phyloP scores from a whole-genome alignment of 805 yeast species.

The Teunomyces gatunensis region DNA sequence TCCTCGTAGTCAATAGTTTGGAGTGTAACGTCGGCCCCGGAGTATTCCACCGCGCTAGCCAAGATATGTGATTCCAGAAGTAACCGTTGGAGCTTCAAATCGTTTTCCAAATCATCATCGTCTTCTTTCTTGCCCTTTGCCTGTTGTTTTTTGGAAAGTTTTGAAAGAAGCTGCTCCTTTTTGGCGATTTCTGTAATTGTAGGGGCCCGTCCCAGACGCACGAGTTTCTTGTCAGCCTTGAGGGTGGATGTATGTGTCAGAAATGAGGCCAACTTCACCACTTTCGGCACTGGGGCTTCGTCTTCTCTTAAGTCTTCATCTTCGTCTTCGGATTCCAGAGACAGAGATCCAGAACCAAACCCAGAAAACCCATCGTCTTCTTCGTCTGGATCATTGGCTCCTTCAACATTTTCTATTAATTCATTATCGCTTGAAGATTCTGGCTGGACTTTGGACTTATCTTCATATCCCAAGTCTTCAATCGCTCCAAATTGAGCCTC shows the following conservation, averaged over 20 bases:
- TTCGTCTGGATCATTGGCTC: slow-evolving; percentile 11
- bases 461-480: slow-evolving; percentile 53
- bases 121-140: slow-evolving; percentile 38
- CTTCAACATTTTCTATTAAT: slow-evolving; percentile 20
- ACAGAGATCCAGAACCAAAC: background rate
- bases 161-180: slow-evolving; percentile 21
- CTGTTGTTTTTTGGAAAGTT: slow-evolving; percentile 34
- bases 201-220: slow-evolving; percentile 62
- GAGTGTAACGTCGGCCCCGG: slow-evolving; percentile 69
- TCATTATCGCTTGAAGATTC: slow-evolving; percentile 10
- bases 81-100: slow-evolving; percentile 68
- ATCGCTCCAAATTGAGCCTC: slow-evolving; percentile 64
- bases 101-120: slow-evolving; percentile 59
- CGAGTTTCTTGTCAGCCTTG: slow-evolving; percentile 49
- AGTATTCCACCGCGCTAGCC: slow-evolving; percentile 39
- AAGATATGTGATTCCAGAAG: slow-evolving; percentile 70
- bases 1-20: slow-evolving; percentile 59
- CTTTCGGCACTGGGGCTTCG: slow-evolving; percentile 33
- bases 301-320: slow-evolving; percentile 15
- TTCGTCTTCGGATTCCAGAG: slow-evolving; percentile 11
- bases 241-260: slow-evolving; percentile 21
- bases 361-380: slow-evolving; percentile 6
- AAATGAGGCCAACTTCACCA: slow-evolving; percentile 44
- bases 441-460: slow-evolving; percentile 26
- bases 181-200: slow-evolving; percentile 34